Evolutionary conservation across 176 grass and related monocot genomes (phyloP), one percentile per base, ranked within the genome.

Genomic region (Themeda triandra): DNA sequence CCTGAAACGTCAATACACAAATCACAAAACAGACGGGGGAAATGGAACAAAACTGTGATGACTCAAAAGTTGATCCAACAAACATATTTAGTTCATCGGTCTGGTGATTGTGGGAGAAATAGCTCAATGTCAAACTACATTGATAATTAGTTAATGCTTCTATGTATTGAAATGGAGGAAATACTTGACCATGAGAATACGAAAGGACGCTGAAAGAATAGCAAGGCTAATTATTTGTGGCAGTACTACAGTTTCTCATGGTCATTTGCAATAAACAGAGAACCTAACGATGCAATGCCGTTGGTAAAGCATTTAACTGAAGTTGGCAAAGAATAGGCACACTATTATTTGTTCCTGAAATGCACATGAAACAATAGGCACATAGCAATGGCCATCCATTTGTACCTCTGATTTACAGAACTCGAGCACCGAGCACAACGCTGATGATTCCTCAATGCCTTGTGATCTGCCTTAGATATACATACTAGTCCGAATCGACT

Each of bases 1-100:
- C 14, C 93, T 94, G 74, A 67, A 78, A 69, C 33, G 49, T 6
- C 2, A 42, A 53, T 29, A 23, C 2, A 65, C 3, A 59, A 45
- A 72, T 31, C 14, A 67, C 10, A 76, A 76, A 39, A 76, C 13
- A 77, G 21, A 75, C 15, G 13, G 13, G 13, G 49, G 28, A 66
- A 74, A 21, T 8, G 15, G 21, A 69, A 39, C 28, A 54, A 9
- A n/a, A 33, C 24, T 53, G 21, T 32, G 30, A 81, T 53, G 37
- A 63, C 62, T 19, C 13, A 41, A 14, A 78, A 63, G 41, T n/a
- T 4, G 3, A 65, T 65, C 59, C 18, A 65, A 28, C 41, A 66
- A 48, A 82, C 29, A 73, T 44, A 62, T 54, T 54, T 10, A 71
- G 24, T 32, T 19, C 18, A 24, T 6, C 17, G 4, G 10, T 48